Conservation (phyloP, 768 basidiomycete genomes). For the Lyophyllum atratum region DNA sequence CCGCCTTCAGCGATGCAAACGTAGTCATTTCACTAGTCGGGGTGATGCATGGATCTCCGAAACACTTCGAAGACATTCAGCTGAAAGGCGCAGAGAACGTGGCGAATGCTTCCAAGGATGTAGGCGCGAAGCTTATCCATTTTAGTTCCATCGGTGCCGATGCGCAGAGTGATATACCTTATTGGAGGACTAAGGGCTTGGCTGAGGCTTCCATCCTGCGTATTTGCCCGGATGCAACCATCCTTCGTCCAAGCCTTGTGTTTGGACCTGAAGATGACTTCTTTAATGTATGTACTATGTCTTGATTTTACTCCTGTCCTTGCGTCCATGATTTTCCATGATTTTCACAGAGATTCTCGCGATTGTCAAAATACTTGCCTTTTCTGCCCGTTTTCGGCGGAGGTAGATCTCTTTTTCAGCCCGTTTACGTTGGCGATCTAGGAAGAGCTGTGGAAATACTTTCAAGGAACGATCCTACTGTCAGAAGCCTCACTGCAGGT, state of each 20-base stretch:
- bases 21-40: conserved; percentile 73
- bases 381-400: conserved; percentile 79
- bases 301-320: neutral
- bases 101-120: conserved; percentile 49
- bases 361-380: conserved; percentile 59
- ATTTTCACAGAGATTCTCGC: conserved; percentile 56
- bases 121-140: conserved; percentile 62
- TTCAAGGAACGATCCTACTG: conserved; percentile 43
- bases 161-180: conserved; percentile 54
- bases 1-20: conserved; percentile 55
- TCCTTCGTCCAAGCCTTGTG: conserved; percentile 71
- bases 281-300: conserved; percentile 55
- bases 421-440: conserved; percentile 72
- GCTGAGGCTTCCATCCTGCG: conserved; percentile 58
- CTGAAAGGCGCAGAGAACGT: conserved; percentile 69
- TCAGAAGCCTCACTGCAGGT: conserved; percentile 46
- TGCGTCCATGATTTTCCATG: neutral
- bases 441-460: conserved; percentile 62
- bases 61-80: conserved; percentile 62
- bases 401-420: conserved; percentile 68
- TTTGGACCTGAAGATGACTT: conserved; percentile 80
- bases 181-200: conserved; percentile 61
- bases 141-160: conserved; percentile 81
- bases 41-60: conserved; percentile 56
- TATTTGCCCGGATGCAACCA: conserved; percentile 50